phyloP scores from a whole-genome alignment of 2,329 filamentous ascomycete species.

The Xylaria hypoxylon region DNA sequence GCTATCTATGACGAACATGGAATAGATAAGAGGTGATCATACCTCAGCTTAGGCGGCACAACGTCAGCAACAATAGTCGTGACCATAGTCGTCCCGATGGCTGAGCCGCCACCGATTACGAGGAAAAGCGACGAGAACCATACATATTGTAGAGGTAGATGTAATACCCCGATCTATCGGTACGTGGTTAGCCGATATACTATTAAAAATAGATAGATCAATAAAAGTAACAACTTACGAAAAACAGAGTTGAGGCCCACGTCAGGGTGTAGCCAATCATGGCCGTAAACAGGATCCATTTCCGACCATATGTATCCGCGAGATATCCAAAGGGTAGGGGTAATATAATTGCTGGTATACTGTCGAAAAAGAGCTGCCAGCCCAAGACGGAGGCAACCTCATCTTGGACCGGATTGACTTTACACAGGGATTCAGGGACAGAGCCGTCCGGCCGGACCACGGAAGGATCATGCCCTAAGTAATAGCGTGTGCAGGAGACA shows the following conservation, averaged over 20 bases:
- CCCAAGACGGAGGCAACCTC: constrained; percentile 33
- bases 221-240: constrained; percentile 18
- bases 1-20: too few relatives aligned
- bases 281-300: constrained; percentile 31
- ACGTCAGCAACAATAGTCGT: constrained; percentile 16
- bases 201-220: too few relatives aligned
- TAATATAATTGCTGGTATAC: constrained; percentile 32
- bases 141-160: constrained; percentile 10
- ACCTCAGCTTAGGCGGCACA: constrained; percentile 15
- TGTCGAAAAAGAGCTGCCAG: constrained; percentile 38
- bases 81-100: constrained; percentile 12
- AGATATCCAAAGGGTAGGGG: constrained; percentile 32
- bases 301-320: constrained; percentile 33
- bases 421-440: constrained; percentile 37
- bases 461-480: constrained; percentile 24
- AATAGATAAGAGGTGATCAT: not conserved
- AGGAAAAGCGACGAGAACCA: constrained; percentile 14
- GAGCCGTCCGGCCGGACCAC: constrained; percentile 23
- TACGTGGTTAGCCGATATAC: not conserved
- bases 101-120: constrained; percentile 3
- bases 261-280: constrained; percentile 27
- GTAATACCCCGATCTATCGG: constrained; percentile 12
- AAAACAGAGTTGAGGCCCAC: constrained; percentile 21
- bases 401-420: constrained; percentile 34
- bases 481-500: constrained; percentile 33